A percentile compares a stretch with the other conserved stretches of the same genome.
Conservation (phyloP, 2,329 filamentous ascomycete species). For the Diaporthe sp. region DNA sequence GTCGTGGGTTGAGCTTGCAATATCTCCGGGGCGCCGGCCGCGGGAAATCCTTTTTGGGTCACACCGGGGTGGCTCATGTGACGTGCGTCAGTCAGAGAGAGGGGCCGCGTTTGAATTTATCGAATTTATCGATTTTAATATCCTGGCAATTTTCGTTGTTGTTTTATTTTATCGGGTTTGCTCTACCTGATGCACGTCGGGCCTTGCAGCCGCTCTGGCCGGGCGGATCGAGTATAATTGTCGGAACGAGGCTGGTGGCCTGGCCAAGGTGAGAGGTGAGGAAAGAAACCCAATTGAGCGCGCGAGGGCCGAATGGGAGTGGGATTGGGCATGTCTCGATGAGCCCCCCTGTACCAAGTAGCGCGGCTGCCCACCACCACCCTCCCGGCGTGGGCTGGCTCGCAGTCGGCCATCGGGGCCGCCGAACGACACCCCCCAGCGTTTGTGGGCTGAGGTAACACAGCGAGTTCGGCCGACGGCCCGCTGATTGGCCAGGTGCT, state of each 20-base stretch:
- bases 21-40: slow-evolving; percentile 19
- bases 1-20: not conserved
- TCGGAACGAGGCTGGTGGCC: slow-evolving; percentile 7
- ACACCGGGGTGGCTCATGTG: slow-evolving; percentile 26
- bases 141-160: not conserved
- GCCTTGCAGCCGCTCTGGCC: slow-evolving; percentile 3
- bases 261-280: not conserved
- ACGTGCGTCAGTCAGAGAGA: not conserved
- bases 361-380: not conserved
- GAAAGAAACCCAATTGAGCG: not conserved
- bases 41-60: slow-evolving; percentile 24
- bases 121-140: slow-evolving; percentile 15
- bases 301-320: not conserved
- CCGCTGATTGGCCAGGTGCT: slow-evolving; percentile 11
- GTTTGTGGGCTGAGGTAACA: not conserved
- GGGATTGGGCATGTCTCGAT: not conserved
- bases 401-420: slow-evolving; percentile 28
- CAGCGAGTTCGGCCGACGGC: not conserved
- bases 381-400: not conserved
- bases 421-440: slow-evolving; percentile 9
- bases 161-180: not conserved
- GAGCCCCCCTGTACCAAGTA: not conserved
- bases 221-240: not conserved
- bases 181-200: not conserved
- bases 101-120: not conserved